These are phyloP conservation scores for Ceratobasidium sp. DNA, from an alignment of 1,284 basidiomycete species.

Conservation along the genomic window DNA sequence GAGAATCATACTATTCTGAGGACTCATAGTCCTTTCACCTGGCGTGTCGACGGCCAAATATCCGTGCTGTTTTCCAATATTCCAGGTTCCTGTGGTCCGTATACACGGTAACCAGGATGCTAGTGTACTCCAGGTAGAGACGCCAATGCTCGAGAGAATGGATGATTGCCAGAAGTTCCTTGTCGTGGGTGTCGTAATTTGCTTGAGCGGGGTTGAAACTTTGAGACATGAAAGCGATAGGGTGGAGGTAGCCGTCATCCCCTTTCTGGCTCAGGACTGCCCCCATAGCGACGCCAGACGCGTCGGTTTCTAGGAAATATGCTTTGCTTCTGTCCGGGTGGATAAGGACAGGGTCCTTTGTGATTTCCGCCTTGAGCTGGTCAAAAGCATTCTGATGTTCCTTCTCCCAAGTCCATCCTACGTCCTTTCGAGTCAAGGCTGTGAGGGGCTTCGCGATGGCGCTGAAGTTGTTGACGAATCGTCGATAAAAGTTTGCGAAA, in stretches of 20 bases:
- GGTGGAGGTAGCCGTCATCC: conserved; percentile 46
- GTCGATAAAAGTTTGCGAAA: conserved; percentile 55
- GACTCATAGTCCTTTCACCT: no score
- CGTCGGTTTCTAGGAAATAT: conserved; percentile 38
- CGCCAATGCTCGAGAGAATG: conserved; percentile 50
- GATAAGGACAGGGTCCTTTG: conserved; percentile 14
- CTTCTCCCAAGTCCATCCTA: conserved; percentile 37
- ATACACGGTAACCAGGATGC: conserved; percentile 42
- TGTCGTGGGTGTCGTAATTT: conserved; percentile 58
- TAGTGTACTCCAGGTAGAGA: conserved; percentile 51
- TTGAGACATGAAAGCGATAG: conserved; percentile 43
- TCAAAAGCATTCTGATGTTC: conserved; percentile 30
- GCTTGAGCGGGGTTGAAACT: conserved; percentile 51
- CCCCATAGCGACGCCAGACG: conserved; percentile 12
- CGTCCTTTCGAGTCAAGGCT: conserved; percentile 50
- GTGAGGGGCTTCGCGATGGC: conserved; percentile 52
- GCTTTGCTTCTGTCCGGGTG: conserved; percentile 22
- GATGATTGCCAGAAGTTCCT: conserved; percentile 55
- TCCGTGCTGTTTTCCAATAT: neutral
- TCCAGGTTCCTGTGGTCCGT: conserved; percentile 51
- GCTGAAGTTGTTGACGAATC: conserved; percentile 55
- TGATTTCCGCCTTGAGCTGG: conserved; percentile 16
- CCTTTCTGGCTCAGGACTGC: conserved; percentile 17
- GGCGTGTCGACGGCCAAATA: neutral
- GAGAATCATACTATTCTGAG: no score